Conservation (phyloP, 768 basidiomycete species). For the Boletales sp. region DNA sequence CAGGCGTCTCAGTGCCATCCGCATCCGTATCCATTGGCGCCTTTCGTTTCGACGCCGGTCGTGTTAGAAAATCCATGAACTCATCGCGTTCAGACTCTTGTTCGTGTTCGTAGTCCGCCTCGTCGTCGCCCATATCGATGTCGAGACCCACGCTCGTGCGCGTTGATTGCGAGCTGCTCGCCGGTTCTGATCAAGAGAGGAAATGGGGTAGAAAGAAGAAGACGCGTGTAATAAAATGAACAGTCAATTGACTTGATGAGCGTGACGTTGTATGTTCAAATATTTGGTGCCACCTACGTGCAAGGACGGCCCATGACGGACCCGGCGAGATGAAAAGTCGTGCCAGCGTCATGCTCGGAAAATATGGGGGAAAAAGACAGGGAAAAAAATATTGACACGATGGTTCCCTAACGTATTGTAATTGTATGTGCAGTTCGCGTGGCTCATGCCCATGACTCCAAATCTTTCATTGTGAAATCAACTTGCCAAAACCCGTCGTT, state of each 20-base stretch:
- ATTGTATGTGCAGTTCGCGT: too few relatives aligned
- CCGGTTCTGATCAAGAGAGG: constrained; percentile 12
- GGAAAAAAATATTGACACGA: not conserved
- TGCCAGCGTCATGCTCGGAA: not conserved
- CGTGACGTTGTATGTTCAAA: not conserved
- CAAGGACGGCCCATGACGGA: constrained; percentile 26
- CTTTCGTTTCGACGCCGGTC: constrained; percentile 27
- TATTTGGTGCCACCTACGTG: constrained; percentile 17
- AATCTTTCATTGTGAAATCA: too few relatives aligned
- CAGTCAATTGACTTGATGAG: not conserved
- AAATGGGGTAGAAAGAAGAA: too few relatives aligned
- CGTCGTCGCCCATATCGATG: constrained; percentile 18
- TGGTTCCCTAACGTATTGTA: too few relatives aligned
- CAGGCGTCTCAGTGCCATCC: too few relatives aligned
- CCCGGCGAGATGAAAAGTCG: constrained; percentile 18
- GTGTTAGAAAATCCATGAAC: not conserved
- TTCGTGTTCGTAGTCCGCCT: constrained; percentile 8
- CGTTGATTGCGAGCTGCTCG: constrained; percentile 17
- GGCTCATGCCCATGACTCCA: too few relatives aligned
- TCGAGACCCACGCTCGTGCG: constrained; percentile 12
- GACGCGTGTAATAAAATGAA: too few relatives aligned
- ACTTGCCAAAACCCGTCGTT: too few relatives aligned
- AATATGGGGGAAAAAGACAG: not conserved
- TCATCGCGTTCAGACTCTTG: too few relatives aligned
- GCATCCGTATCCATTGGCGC: constrained; percentile 5